Evolutionary conservation across 2,329 filamentous ascomycete genomes (phyloP).

Genomic region (Sclerotinia minor): DNA sequence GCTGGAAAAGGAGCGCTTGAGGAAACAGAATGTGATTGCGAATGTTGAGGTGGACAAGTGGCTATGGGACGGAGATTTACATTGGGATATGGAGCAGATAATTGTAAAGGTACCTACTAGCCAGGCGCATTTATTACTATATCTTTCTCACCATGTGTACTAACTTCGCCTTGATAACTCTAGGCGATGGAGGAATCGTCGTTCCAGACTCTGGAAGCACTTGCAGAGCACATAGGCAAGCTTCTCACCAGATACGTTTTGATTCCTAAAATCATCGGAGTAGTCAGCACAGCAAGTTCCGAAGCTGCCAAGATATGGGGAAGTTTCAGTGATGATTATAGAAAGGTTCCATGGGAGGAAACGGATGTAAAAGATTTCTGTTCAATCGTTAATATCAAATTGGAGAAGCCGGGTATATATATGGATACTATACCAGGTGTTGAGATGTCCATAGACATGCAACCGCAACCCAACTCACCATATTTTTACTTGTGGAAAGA

Average conservation of each 20-base stretch:
- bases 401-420: constrained; percentile 22
- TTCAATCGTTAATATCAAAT: constrained; percentile 12
- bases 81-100: constrained; percentile 57
- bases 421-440: constrained; percentile 16
- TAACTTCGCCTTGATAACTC: constrained; percentile 4
- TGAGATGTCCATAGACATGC: constrained; percentile 12
- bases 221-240: constrained; percentile 52
- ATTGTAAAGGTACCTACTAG: constrained; percentile 59
- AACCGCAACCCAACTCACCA: constrained; percentile 2
- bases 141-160: neutral
- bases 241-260: constrained; percentile 50
- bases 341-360: neutral
- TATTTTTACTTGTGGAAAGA: constrained; percentile 18
- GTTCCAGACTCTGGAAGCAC: constrained; percentile 64
- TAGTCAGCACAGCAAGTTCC: constrained; percentile 19
- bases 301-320: neutral
- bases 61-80: constrained; percentile 50
- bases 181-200: constrained; percentile 58
- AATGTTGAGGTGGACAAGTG: constrained; percentile 60
- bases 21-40: constrained; percentile 65
- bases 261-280: constrained; percentile 33
- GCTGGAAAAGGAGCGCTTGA: constrained; percentile 67
- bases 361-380: neutral
- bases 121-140: neutral
- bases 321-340: neutral